These are phyloP conservation scores for Echites panduratus DNA, from an alignment of 257 asterid genomes.

Conservation along the genomic window DNA sequence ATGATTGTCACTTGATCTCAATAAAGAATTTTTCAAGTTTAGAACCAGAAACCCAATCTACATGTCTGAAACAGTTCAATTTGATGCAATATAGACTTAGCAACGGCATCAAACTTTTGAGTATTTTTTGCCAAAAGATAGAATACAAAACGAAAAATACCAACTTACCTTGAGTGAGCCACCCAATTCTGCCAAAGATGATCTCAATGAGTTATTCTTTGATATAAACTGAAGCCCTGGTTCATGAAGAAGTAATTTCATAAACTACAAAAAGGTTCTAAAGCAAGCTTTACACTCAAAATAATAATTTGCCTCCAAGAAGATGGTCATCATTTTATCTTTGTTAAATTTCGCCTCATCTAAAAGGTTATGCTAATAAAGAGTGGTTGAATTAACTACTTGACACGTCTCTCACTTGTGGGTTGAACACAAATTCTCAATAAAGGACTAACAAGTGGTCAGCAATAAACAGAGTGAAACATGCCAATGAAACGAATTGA, in stretches of 20 bases:
- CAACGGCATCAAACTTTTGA: not conserved
- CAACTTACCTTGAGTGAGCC: constrained; percentile 54
- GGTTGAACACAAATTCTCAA: too few relatives aligned
- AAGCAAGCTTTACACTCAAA: not conserved
- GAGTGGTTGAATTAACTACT: too few relatives aligned
- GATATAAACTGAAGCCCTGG: constrained; percentile 53
- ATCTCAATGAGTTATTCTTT: constrained; percentile 35
- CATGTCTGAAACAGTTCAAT: not conserved
- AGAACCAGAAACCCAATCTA: not conserved
- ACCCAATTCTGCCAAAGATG: constrained; percentile 64
- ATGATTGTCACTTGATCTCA: not conserved
- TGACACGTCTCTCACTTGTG: too few relatives aligned
- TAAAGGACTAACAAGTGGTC: too few relatives aligned
- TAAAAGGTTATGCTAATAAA: too few relatives aligned
- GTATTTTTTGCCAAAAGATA: not conserved
- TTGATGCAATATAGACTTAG: not conserved
- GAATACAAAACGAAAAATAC: constrained; percentile 13
- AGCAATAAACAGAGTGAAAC: too few relatives aligned
- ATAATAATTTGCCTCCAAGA: not conserved
- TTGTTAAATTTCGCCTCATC: too few relatives aligned
- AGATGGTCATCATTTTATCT: not conserved
- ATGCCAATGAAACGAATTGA: too few relatives aligned
- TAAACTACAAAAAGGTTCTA: not conserved
- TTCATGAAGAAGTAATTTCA: constrained; percentile 19
- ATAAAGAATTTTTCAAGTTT: not conserved